Evolutionary conservation across 108 stramenopile genomes (phyloP), one percentile per base, ranked within the genome.

Genomic region (Fragilaria crotonensis): DNA sequence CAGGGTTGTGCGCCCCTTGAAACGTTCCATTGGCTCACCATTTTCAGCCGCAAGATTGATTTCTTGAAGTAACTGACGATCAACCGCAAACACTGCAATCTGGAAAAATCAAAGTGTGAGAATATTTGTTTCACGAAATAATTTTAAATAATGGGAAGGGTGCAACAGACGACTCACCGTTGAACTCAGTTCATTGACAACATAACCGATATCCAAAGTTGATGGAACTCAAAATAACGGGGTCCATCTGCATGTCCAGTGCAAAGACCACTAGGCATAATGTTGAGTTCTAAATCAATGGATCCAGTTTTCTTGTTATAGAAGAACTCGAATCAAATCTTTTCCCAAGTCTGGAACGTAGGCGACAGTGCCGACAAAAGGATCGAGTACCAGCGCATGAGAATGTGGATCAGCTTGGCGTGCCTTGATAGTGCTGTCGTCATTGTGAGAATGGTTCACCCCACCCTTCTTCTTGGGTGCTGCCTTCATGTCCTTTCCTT

Each of bases 321-420:
- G 51, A 64, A 85, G 33, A 89, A 84, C 56, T 26, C 89, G 71
- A 20, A 90, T 64, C 32, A 90, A 62, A 63, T 94, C 95, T 75
- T 92, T 94, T 19, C 96, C 96, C 18, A 96, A 68, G 65, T 90
- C 87, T 0, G 94, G 94, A 31, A 95, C 90, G 48, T 91, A 96
- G 14, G 91, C 91, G 17, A 93, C 73, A 46, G 52, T 48, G n/a
- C 95, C 95, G 20, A 88, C 80, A 59, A 75, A 96, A 0, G 94
- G 94, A 60, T 96, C 96, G 51, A 96, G 63, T 3, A 97, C 94
- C 47, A 97, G 67, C 0, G 96, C 94, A 80, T 97, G 96, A 33
- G 93, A 90, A 62, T 97, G 96, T 19, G 93, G 96, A 75, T 97
- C 96, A 4, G 77, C 86, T 73, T 97, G 96, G 20, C 96, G 75